phyloP scores from a whole-genome alignment of 495 filamentous ascomycete genomes.

The Aspergillus homomorphus region DNA sequence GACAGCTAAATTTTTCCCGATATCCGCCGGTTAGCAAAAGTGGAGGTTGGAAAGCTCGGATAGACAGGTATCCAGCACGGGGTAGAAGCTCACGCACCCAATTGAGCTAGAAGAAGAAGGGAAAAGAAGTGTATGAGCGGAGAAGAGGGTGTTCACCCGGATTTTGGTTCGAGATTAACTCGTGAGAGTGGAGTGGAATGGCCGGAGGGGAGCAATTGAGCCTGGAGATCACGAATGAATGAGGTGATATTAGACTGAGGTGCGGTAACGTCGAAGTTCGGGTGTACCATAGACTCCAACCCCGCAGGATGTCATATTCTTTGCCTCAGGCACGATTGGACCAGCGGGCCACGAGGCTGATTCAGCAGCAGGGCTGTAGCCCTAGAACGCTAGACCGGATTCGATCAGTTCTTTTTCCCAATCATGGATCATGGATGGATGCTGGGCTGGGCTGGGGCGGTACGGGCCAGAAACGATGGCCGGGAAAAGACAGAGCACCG shows the following conservation, averaged over 20 bases:
- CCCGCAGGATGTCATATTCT: slow-evolving; percentile 24
- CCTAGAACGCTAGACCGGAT: slow-evolving; percentile 21
- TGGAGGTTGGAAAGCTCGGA: slow-evolving; percentile 36
- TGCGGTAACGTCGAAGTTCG: slow-evolving; percentile 30
- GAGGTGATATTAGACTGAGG: slow-evolving; percentile 43
- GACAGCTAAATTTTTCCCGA: slow-evolving; percentile 38
- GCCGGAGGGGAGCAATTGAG: slow-evolving; percentile 30
- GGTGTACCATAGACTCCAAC: slow-evolving; percentile 32
- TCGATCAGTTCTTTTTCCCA: neutral
- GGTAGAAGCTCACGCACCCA: slow-evolving; percentile 31
- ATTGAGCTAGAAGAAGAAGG: slow-evolving; percentile 32
- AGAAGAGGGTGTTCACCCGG: slow-evolving; percentile 38
- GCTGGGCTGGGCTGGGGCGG: neutral
- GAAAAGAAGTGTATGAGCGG: slow-evolving; percentile 29
- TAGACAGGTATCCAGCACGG: slow-evolving; percentile 16
- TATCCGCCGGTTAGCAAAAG: slow-evolving; percentile 30
- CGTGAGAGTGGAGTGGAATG: slow-evolving; percentile 29
- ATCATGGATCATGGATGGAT: too few species aligned
- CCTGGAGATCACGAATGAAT: slow-evolving; percentile 37
- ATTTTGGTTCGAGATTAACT: slow-evolving; percentile 32
- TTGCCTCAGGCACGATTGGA: slow-evolving; percentile 30
- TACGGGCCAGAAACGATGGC: neutral
- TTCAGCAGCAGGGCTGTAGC: slow-evolving; percentile 20
- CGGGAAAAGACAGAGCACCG: slow-evolving; percentile 12
- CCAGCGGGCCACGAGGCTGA: slow-evolving; percentile 1